Base-by-base conservation (phyloP, 306 rosid genomes). In the Erythrophleum fordii region DNA sequence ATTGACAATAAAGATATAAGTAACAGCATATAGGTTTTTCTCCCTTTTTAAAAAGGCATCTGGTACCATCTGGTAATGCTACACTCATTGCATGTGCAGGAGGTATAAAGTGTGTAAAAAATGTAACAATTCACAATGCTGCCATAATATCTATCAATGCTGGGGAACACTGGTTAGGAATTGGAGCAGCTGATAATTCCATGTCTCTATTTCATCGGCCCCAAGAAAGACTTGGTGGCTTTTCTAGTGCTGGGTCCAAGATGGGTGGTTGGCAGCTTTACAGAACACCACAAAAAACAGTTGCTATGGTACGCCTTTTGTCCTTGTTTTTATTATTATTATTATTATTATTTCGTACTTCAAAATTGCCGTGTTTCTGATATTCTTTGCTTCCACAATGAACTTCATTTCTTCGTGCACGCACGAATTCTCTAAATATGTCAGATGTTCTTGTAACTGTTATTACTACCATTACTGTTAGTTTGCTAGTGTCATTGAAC, bases 171-270 rank as follows among this genome's bases (percentile, higher is more conserved):
- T 95, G 99, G 99, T 81, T 95, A 82, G 99, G 99, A 75, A 87
- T 95, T 81, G 99, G 99, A 81, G 98, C 99, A 29, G 96, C 99
- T 77, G 99, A 95, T 87, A 95, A 93, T 83, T 95, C 99, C 66
- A 78, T 92, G 89, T 93, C 99, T 72, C 99, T 95, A 58, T 95
- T 88, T 77, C 96, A 95, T 79, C 99, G 99, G 79, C 98, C 99
- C 75, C 98, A 93, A 87, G 99, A 95, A 86, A 95, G 97, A 85
- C 98, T 90, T 11, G 97, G 98, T 72, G 66, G 98, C 85, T 81
- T 91, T 87, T 85, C 99, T 77, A 84, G 90, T 78, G 1, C 97
- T 9, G 94, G 96, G 66, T 84, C 96, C 71, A 93, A 89, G 87
- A 91, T 87, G 94, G 90, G 93, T 31, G 94, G 96, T 80, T 95